Percentiles rank a stretch among this genome's conserved stretches.
phyloP scores from a whole-genome alignment of 116 monocot species.

The Posidonia oceanica region DNA sequence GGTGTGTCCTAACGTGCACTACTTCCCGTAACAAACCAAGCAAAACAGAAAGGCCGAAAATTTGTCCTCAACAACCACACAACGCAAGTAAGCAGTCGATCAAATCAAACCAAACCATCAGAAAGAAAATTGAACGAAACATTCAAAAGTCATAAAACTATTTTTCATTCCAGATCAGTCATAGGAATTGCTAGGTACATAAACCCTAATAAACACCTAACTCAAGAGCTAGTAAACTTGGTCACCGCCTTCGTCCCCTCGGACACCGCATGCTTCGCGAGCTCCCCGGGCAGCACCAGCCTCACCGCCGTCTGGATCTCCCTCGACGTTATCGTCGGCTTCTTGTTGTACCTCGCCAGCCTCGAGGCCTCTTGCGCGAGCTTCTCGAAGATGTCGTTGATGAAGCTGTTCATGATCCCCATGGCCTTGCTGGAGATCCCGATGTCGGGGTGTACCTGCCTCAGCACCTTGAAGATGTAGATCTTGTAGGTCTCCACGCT shows the following conservation, averaged over 20 bases:
- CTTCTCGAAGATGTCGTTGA: constrained; percentile 69
- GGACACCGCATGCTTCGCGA: constrained; percentile 75
- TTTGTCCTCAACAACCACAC: too few species aligned
- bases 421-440: constrained; percentile 74
- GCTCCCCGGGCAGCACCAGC: constrained; percentile 60
- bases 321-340: constrained; percentile 67
- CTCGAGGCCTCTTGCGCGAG: constrained; percentile 42
- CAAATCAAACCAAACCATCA: too few species aligned
- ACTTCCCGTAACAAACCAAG: too few species aligned
- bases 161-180: too few species aligned
- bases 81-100: too few species aligned
- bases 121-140: too few species aligned
- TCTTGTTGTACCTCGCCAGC: constrained; percentile 71
- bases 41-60: too few species aligned
- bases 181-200: too few species aligned
- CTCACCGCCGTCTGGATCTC: constrained; percentile 85
- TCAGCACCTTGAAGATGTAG: constrained; percentile 70
- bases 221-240: constrained; percentile 53
- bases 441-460: constrained; percentile 79
- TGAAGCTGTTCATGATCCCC: constrained; percentile 66
- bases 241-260: constrained; percentile 75
- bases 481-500: constrained; percentile 60
- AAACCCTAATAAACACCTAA: not conserved
- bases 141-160: too few species aligned
- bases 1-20: too few species aligned